phyloP scores from a whole-genome alignment of 345 rosid genomes.

The Hypericum androsaemum region DNA sequence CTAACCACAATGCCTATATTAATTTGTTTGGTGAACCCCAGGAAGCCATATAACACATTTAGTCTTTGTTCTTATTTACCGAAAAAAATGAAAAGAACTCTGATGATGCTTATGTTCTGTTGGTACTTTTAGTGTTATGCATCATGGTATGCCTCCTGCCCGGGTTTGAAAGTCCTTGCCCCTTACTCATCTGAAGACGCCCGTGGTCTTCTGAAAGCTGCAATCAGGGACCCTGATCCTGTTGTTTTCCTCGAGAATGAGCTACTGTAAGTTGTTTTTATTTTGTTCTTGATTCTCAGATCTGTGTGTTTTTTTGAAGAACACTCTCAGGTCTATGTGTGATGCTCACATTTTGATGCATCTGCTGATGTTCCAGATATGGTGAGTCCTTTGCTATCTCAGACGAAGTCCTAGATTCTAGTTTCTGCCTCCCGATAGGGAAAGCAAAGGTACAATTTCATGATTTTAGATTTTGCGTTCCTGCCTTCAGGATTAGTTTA shows the following conservation, averaged over 20 bases:
- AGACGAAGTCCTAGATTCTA: conserved; percentile 81
- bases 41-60: no score
- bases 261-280: conserved; percentile 50
- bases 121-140: conserved; percentile 61
- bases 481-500: no score
- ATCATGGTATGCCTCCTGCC: conserved; percentile 76
- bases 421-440: conserved; percentile 90
- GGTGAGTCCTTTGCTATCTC: conserved; percentile 90
- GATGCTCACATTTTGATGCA: neutral
- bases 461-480: neutral
- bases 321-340: neutral
- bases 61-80: no score
- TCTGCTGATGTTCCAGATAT: conserved; percentile 37
- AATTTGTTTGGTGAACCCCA: no score
- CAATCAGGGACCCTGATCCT: conserved; percentile 94
- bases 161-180: conserved; percentile 77
- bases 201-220: conserved; percentile 86
- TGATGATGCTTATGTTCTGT: no score
- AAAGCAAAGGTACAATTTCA: conserved; percentile 64
- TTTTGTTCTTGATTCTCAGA: neutral
- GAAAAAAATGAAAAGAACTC: no score
- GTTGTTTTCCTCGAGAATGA: conserved; percentile 96
- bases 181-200: conserved; percentile 92
- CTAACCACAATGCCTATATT: no score
- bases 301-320: neutral